phyloP scores from a whole-genome alignment of 2,329 filamentous ascomycete genomes.

The Cytospora leucostoma region DNA sequence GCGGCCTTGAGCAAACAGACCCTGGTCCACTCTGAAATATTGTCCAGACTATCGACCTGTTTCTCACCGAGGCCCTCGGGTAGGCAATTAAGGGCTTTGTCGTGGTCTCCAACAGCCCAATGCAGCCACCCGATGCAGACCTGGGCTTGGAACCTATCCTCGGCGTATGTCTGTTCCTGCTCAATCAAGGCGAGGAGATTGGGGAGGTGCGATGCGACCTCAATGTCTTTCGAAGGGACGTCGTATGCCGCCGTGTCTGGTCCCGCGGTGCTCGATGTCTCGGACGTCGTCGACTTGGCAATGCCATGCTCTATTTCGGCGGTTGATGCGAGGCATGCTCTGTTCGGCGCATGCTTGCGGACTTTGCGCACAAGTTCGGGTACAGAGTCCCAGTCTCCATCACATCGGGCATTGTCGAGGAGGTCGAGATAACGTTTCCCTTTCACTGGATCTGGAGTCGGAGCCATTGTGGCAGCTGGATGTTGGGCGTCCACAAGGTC shows the following conservation, averaged over 20 bases:
- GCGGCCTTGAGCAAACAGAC: constrained; percentile 78
- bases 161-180: constrained; percentile 52
- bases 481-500: constrained; percentile 2
- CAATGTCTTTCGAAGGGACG: constrained; percentile 46
- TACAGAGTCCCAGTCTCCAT: constrained; percentile 82
- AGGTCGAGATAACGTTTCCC: constrained; percentile 77
- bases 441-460: constrained; percentile 60
- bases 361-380: constrained; percentile 91
- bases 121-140: constrained; percentile 85
- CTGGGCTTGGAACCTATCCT: constrained; percentile 74
- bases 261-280: constrained; percentile 41
- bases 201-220: constrained; percentile 48
- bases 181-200: constrained; percentile 60
- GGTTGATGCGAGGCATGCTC: constrained; percentile 72
- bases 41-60: constrained; percentile 53
- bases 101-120: constrained; percentile 73
- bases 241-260: constrained; percentile 42
- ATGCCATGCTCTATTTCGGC: constrained; percentile 70
- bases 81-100: constrained; percentile 59
- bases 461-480: constrained; percentile 21
- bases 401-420: constrained; percentile 84
- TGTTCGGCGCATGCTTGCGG: constrained; percentile 85
- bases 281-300: constrained; percentile 51
- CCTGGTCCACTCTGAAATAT: constrained; percentile 72
- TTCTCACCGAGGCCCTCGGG: constrained; percentile 63